phyloP scores from a whole-genome alignment of 1,284 basidiomycete species.

The Ceratobasidium sp. region DNA sequence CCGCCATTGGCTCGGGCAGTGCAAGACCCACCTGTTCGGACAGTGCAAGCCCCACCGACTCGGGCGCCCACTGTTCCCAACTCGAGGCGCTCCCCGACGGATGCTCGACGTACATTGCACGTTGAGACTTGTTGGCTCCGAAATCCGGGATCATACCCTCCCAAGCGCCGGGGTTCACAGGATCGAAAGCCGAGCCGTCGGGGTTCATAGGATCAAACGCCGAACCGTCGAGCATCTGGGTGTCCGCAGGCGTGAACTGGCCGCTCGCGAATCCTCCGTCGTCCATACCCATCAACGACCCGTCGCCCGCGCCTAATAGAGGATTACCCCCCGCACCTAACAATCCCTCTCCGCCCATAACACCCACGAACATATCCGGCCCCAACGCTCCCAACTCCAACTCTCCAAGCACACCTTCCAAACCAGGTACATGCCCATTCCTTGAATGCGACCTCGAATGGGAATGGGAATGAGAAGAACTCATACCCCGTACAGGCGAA shows the following conservation, averaged over 20 bases:
- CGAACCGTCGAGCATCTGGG: constrained; percentile 30
- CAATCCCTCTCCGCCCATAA: background rate
- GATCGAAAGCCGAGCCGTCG: no score
- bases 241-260: constrained; percentile 10
- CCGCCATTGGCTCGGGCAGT: no score
- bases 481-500: constrained; percentile 10
- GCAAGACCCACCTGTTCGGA: no score
- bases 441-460: constrained; percentile 31
- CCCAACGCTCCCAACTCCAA: no score
- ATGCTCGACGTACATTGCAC: constrained; percentile 41
- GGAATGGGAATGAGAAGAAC: background rate
- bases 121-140: background rate
- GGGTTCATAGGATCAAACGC: constrained; percentile 11
- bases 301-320: constrained; percentile 6
- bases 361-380: background rate
- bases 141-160: constrained; percentile 20
- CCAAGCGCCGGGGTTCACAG: constrained; percentile 2
- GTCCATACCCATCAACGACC: constrained; percentile 24
- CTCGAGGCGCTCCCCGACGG: background rate
- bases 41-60: no score
- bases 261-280: constrained; percentile 8
- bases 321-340: background rate
- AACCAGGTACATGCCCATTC: background rate
- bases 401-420: background rate
- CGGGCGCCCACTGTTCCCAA: background rate